phyloP scores from a whole-genome alignment of 345 rosid genomes.

The Firmiana major region DNA sequence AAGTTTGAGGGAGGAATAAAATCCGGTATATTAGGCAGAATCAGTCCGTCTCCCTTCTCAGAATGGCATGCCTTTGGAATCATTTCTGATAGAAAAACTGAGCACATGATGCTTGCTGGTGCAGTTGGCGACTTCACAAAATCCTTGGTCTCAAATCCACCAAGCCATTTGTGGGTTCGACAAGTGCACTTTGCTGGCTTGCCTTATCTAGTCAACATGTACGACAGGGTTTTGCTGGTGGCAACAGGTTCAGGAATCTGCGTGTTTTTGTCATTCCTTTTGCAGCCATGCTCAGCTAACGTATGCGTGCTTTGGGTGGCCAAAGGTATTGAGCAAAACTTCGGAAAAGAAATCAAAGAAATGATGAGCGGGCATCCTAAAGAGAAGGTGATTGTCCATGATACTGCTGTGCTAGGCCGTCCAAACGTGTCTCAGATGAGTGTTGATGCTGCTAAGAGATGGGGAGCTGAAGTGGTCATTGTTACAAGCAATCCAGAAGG shows the following conservation, averaged over 20 bases:
- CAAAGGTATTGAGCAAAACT: constrained; percentile 68
- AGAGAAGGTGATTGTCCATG: constrained; percentile 66
- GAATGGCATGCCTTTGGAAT: constrained; percentile 96
- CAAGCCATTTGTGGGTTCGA: constrained; percentile 77
- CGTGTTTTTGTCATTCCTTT: constrained; percentile 70
- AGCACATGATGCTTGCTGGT: constrained; percentile 89
- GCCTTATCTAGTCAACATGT: constrained; percentile 72
- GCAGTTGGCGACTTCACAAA: constrained; percentile 88
- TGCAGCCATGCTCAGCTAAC: constrained; percentile 57
- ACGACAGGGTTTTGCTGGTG: constrained; percentile 66
- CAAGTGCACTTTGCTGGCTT: constrained; percentile 73
- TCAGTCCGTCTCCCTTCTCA: constrained; percentile 85
- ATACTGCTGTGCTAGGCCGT: constrained; percentile 58
- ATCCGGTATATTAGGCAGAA: constrained; percentile 74
- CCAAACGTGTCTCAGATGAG: constrained; percentile 71
- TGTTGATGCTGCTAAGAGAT: constrained; percentile 54
- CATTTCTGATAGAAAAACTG: constrained; percentile 62
- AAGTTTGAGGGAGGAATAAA: constrained; percentile 66
- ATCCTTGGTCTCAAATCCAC: constrained; percentile 57
- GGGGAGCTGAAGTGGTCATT: constrained; percentile 69
- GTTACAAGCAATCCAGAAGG: constrained; percentile 94
- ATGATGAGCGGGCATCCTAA: constrained; percentile 47
- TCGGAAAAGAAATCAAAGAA: constrained; percentile 57
- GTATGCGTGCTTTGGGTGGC: constrained; percentile 75
- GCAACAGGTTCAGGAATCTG: constrained; percentile 88